Conservation (phyloP, 495 filamentous ascomycete genomes). For the Collariella sp. region DNA sequence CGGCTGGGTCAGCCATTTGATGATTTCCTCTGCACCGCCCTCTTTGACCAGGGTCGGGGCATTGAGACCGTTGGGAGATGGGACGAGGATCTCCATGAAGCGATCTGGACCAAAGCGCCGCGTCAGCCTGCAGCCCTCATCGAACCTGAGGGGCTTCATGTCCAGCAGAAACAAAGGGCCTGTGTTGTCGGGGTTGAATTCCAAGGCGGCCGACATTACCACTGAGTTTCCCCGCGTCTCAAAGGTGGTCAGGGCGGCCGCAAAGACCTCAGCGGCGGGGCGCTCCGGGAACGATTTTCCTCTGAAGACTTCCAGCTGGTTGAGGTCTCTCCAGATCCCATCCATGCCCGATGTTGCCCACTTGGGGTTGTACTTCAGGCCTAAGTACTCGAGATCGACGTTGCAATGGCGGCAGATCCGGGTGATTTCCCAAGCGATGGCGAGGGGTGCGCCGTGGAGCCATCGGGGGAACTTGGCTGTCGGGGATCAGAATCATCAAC, state of each 20-base stretch:
- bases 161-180: constrained; percentile 32
- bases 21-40: constrained; percentile 27
- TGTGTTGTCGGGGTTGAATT: constrained; percentile 22
- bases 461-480: constrained; percentile 32
- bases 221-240: constrained; percentile 26
- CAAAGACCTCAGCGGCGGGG: constrained; percentile 25
- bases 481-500: background rate
- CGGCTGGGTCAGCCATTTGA: constrained; percentile 31
- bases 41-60: constrained; percentile 18
- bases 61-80: constrained; percentile 18
- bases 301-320: constrained; percentile 23
- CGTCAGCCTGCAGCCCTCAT: constrained; percentile 36
- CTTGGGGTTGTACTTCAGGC: constrained; percentile 29
- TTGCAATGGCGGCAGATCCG: constrained; percentile 37
- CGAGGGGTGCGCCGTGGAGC: constrained; percentile 32
- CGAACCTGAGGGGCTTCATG: constrained; percentile 33
- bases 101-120: constrained; percentile 41
- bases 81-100: constrained; percentile 38
- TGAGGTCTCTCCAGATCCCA: constrained; percentile 30
- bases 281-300: constrained; percentile 37
- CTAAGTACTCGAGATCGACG: constrained; percentile 25
- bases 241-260: constrained; percentile 32
- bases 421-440: constrained; percentile 39
- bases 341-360: constrained; percentile 26
- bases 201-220: constrained; percentile 29